phyloP scores from a whole-genome alignment of 305 asterid species.

The Rubia balearica region DNA sequence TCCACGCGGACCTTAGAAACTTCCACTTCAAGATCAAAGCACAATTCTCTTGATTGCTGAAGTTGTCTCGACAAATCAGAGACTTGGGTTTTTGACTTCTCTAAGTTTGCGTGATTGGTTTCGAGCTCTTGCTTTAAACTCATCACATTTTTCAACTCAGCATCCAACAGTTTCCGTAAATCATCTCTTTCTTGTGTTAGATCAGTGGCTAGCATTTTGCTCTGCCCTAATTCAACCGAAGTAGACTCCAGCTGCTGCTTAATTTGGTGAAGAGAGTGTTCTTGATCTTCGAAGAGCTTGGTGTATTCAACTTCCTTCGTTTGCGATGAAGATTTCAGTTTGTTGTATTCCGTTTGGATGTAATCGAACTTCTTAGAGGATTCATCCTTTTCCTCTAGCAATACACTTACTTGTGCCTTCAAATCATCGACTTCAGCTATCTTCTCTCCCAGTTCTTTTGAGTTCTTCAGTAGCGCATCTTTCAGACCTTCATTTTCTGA shows the following conservation, averaged over 20 bases:
- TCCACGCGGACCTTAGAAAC: conserved; percentile 38
- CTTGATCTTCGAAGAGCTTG: conserved; percentile 43
- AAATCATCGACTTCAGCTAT: conserved; percentile 29
- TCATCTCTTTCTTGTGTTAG: conserved; percentile 45
- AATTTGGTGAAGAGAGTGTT: conserved; percentile 31
- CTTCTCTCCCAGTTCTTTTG: conserved; percentile 51
- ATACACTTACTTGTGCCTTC: conserved; percentile 39
- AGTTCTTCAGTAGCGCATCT: conserved; percentile 34
- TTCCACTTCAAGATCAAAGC: conserved; percentile 54
- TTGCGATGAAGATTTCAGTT: conserved; percentile 41
- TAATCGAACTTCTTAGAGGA: conserved; percentile 30
- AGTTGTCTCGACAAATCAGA: conserved; percentile 42
- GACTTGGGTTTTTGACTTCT: conserved; percentile 48
- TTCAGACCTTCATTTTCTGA: conserved; percentile 44
- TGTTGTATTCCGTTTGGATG: conserved; percentile 35
- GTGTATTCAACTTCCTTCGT: conserved; percentile 55
- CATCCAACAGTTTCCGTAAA: conserved; percentile 34
- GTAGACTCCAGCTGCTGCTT: conserved; percentile 52
- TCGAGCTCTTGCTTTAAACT: conserved; percentile 48
- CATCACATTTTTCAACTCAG: conserved; percentile 41
- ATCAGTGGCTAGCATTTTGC: conserved; percentile 35
- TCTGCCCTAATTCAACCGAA: conserved; percentile 31
- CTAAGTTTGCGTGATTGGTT: conserved; percentile 31
- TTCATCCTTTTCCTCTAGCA: conserved; percentile 41
- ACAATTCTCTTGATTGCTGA: conserved; percentile 38